Evolutionary conservation across 805 yeast genomes (phyloP).

Genomic region (Yamadazyma takamatsuzukensis): DNA sequence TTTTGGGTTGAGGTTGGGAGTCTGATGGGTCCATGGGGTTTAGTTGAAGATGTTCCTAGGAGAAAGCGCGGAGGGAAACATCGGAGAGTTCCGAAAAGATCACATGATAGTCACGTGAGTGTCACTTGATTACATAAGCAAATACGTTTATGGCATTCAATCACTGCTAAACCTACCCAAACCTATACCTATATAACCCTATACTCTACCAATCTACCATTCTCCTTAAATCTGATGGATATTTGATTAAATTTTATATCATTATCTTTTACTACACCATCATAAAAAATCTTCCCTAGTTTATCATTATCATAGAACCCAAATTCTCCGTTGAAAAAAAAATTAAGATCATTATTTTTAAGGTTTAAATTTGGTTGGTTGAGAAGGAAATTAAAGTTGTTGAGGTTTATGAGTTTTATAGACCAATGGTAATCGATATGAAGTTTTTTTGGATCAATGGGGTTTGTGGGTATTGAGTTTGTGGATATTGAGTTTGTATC

Average conservation of each 20-base stretch:
- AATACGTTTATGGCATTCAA: no score
- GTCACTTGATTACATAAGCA: no score
- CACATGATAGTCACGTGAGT: no score
- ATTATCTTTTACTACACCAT: slow-evolving; percentile 9
- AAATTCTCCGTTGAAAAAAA: slow-evolving; percentile 9
- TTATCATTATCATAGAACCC: slow-evolving; percentile 6
- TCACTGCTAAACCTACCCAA: neutral
- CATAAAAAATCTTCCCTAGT: slow-evolving; percentile 9
- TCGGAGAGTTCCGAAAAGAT: no score
- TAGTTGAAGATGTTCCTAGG: neutral
- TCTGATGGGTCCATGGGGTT: neutral
- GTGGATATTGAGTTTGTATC: no score
- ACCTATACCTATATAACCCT: slow-evolving; percentile 5
- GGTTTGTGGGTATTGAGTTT: no score
- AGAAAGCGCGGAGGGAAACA: neutral
- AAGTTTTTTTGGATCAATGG: no score
- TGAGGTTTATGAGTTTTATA: slow-evolving; percentile 9
- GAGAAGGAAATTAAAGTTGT: slow-evolving; percentile 3
- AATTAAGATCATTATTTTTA: slow-evolving; percentile 7
- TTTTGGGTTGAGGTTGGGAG: neutral
- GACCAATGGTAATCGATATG: slow-evolving; percentile 9
- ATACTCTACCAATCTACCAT: slow-evolving; percentile 6
- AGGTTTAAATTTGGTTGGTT: slow-evolving; percentile 10
- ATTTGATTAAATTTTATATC: slow-evolving; percentile 10
- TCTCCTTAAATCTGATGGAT: slow-evolving; percentile 1